phyloP scores from a whole-genome alignment of 805 yeast genomes.

The Kodamaea kakaduensis region DNA sequence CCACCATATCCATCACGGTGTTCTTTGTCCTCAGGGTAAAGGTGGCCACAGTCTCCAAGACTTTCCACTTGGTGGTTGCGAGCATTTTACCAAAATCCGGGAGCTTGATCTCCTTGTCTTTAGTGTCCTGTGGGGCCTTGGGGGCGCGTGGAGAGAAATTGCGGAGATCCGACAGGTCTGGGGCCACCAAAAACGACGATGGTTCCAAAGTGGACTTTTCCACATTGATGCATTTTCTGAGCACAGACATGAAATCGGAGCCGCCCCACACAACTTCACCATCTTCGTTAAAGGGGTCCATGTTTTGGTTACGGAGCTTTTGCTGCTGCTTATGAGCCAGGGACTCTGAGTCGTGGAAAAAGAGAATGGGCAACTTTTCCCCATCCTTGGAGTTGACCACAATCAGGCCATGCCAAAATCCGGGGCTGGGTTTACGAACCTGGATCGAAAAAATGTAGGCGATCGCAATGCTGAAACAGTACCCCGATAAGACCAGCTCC shows the following conservation, averaged over 20 bases:
- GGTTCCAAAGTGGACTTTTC: conserved; percentile 70
- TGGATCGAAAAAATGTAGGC: conserved; percentile 72
- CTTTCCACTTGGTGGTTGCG: conserved; percentile 77
- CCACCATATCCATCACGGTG: conserved; percentile 61
- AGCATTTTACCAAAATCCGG: conserved; percentile 47
- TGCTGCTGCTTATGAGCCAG: conserved; percentile 68
- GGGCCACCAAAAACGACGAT: conserved; percentile 72
- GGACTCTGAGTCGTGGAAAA: conserved; percentile 88
- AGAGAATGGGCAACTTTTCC: conserved; percentile 73
- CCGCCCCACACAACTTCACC: conserved; percentile 87
- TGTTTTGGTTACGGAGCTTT: conserved; percentile 54
- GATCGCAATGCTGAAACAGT: conserved; percentile 64
- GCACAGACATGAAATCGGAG: conserved; percentile 57
- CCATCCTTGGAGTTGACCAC: conserved; percentile 65
- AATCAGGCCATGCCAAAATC: conserved; percentile 91
- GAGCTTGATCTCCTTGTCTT: conserved; percentile 16
- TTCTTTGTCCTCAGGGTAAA: conserved; percentile 50
- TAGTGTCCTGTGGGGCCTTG: conserved; percentile 5
- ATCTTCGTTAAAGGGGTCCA: conserved; percentile 66
- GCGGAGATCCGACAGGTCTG: conserved; percentile 60
- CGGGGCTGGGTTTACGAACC: conserved; percentile 75
- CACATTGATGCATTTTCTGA: conserved; percentile 54
- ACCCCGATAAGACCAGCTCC: conserved; percentile 50
- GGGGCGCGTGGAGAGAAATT: conserved; percentile 45
- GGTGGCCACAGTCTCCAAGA: conserved; percentile 79